Conservation (phyloP, 441 rosid genomes). For the Eruca vesicaria region DNA sequence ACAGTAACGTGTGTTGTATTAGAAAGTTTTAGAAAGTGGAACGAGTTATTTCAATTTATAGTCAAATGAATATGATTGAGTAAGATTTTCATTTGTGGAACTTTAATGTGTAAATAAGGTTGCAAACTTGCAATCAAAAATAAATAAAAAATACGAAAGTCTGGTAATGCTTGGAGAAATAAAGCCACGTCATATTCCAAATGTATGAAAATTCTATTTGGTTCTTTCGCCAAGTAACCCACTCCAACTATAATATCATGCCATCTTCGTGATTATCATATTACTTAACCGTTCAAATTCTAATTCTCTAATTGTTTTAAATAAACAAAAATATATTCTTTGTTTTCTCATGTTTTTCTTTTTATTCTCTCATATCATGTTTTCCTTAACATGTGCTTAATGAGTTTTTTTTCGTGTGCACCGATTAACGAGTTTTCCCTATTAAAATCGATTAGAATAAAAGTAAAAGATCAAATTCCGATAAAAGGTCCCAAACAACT, state of each 20-base stretch:
- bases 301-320: conserved; percentile 2
- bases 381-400: neutral
- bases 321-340: neutral
- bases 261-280: conserved; percentile 42
- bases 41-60: neutral
- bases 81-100: no score
- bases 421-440: neutral
- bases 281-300: conserved; percentile 30
- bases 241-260: conserved; percentile 44
- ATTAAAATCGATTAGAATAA: neutral
- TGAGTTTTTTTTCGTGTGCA: neutral
- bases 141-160: conserved; percentile 1
- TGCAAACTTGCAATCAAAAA: neutral
- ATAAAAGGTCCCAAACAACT: conserved; percentile 26
- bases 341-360: neutral
- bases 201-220: conserved; percentile 25
- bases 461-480: neutral
- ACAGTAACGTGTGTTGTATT: no score
- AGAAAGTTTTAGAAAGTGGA: no score
- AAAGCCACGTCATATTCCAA: conserved; percentile 26
- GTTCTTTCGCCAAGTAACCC: conserved; percentile 35
- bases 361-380: neutral
- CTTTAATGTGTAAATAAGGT: neutral
- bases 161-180: neutral
- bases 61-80: no score